A percentile compares a stretch with the other conserved stretches of the same genome.
Conservation (phyloP, 495 filamentous ascomycete genomes). For the Terfezia boudieri region DNA sequence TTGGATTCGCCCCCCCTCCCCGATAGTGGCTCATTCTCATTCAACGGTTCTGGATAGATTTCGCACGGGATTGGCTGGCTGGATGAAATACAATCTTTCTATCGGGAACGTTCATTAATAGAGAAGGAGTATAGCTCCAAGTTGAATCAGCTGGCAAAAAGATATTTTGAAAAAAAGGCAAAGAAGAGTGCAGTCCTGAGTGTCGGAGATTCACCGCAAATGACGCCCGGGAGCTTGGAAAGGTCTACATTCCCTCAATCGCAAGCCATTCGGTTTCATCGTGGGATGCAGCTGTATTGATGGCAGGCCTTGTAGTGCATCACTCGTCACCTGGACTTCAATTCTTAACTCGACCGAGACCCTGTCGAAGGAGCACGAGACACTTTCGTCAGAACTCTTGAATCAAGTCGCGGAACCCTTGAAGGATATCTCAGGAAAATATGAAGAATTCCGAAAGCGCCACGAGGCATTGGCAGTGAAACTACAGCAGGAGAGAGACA, state of each 20-base stretch:
- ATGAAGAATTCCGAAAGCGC: constrained; percentile 81
- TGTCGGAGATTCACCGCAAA: constrained; percentile 76
- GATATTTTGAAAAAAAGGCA: constrained; percentile 88
- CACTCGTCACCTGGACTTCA: constrained; percentile 87
- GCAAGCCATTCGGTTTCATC: background rate
- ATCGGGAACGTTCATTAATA: constrained; percentile 75
- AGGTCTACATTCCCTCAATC: constrained; percentile 26
- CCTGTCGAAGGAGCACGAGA: constrained; percentile 75
- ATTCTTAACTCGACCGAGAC: constrained; percentile 74
- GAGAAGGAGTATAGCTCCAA: constrained; percentile 92
- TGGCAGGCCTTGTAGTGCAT: constrained; percentile 33
- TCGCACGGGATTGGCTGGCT: constrained; percentile 76
- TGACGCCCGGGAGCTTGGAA: constrained; percentile 90
- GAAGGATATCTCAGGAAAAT: constrained; percentile 43
- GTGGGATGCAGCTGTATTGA: background rate
- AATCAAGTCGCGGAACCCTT: constrained; percentile 64
- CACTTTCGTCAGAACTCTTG: constrained; percentile 51
- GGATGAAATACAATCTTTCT: constrained; percentile 92
- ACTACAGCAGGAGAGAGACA: constrained; percentile 70
- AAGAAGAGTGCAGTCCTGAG: constrained; percentile 74
- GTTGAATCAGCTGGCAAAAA: constrained; percentile 68
- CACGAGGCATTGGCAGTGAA: constrained; percentile 75
- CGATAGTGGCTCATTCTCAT: constrained; percentile 10
- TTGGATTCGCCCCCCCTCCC: background rate
- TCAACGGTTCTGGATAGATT: constrained; percentile 23